phyloP scores from a whole-genome alignment of 2,329 filamentous ascomycete species.

The Chaetomium sp. region DNA sequence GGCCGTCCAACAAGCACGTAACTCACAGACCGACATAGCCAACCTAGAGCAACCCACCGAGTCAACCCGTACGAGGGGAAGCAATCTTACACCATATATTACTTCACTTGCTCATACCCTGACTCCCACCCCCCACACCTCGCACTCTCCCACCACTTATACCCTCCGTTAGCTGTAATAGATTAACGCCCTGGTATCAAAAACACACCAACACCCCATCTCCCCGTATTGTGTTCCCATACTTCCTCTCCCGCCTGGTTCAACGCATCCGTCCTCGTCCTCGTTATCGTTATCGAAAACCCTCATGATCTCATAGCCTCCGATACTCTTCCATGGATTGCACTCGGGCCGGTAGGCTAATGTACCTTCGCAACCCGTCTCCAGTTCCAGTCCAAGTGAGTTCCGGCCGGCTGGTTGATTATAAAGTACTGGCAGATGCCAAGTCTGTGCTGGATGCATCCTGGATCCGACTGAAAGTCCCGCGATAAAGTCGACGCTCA shows the following conservation, averaged over 20 bases:
- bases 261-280: neutral
- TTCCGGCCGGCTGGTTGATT: too few species aligned
- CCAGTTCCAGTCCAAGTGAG: too few species aligned
- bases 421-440: too few species aligned
- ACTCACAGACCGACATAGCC: neutral
- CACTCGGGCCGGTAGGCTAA: too few species aligned
- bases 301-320: neutral
- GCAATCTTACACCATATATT: neutral
- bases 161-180: neutral
- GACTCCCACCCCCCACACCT: too few species aligned
- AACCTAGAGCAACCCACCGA: neutral
- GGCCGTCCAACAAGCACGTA: too few species aligned
- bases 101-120: neutral
- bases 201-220: neutral
- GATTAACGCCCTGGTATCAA: neutral
- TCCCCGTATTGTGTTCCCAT: neutral
- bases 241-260: too few species aligned
- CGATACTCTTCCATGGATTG: neutral
- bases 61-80: neutral
- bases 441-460: too few species aligned
- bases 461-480: too few species aligned
- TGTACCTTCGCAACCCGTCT: too few species aligned
- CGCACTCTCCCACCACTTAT: neutral
- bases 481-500: neutral
- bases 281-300: neutral